Evolutionary conservation across 192 early-diverging fungal genomes (phyloP), one percentile per base, ranked within the genome.

Genomic region (Podochytrium sp.): DNA sequence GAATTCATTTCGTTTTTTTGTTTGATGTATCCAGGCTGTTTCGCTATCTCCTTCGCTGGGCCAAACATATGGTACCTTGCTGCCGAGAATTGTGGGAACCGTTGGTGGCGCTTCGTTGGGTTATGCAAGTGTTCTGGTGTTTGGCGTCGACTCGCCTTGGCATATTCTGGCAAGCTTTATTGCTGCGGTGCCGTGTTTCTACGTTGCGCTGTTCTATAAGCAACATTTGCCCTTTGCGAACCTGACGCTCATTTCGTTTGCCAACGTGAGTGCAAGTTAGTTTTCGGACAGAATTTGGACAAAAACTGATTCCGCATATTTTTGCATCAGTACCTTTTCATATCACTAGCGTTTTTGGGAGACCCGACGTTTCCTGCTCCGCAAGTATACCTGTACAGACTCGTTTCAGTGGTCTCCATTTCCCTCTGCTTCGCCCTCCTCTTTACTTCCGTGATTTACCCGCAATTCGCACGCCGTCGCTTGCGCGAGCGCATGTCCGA

Each of bases 401-500:
- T 35, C n/a, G 23, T 73, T 16, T n/a, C 71, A 7, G 40, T 63
- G 23, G 20, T 49, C 27, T 38, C 57, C 33, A 30, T 30, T 61
- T 29, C 57, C 23, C 27, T 73, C 4, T 51, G 38, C 2, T 73
- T 73, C 43, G 30, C 71, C 27, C 5, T 73, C 3, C 29, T 73
- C 10, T 42, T 73, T n/a, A 73, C 50, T 5, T 40, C 64, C 10
- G 52, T 73, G 14, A 25, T 73, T 3, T 73, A 73, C 71, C 71
- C 71, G 12, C 20, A 30, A 14, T 58, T 73, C 7, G 71, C 71
- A 5, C 55, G 71, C 3, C 71, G 38, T 39, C 37, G 7, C 20
- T 40, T 73, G 12, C 71, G 71, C 7, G 38, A 10, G 18, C 6
- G 33, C 7, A 50, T 73, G 23, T 64, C 58, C 12, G 34, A 30